These are phyloP conservation scores for Leptomonas seymouri DNA, from an alignment of 208 protist genomes.

Conservation along the genomic window DNA sequence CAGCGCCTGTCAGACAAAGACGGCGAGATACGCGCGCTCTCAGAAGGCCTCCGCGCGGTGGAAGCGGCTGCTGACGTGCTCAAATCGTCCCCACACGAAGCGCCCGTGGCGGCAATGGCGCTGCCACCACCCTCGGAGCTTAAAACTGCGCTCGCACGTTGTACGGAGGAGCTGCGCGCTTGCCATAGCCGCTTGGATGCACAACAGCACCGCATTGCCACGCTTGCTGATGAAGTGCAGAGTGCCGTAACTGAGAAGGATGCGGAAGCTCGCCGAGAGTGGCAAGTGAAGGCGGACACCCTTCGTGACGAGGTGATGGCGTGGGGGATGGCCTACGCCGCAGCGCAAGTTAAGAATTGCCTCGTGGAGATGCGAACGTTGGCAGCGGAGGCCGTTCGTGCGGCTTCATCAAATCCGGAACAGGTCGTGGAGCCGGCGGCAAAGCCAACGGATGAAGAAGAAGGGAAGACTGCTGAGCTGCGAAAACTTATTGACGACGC, in stretches of 20 bases:
- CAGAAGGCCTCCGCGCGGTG: conserved; percentile 8
- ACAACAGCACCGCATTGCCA: conserved; percentile 11
- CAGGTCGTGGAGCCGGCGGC: not conserved
- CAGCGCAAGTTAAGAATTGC: not conserved
- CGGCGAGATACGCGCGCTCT: not conserved
- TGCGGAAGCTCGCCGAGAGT: conserved; percentile 4
- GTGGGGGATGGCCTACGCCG: not conserved
- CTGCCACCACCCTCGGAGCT: not conserved
- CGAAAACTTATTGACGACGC: not conserved
- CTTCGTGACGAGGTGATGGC: conserved; percentile 6
- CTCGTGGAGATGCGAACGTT: conserved; percentile 6
- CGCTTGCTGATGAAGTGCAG: conserved; percentile 3
- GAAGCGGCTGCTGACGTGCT: not conserved
- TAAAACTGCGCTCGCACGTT: not conserved
- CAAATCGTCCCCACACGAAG: not conserved
- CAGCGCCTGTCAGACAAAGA: not conserved
- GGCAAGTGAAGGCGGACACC: conserved; percentile 7
- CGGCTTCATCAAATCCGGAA: not conserved
- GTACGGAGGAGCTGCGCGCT: not conserved
- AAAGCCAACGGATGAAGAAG: not conserved
- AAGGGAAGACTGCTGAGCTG: not conserved
- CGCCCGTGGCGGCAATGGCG: not conserved
- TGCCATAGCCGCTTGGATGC: conserved; percentile 20
- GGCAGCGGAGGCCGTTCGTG: not conserved
- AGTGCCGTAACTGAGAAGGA: not conserved